Conservation (phyloP, 495 filamentous ascomycete genomes). For the Penicillium macrosclerotiorum region DNA sequence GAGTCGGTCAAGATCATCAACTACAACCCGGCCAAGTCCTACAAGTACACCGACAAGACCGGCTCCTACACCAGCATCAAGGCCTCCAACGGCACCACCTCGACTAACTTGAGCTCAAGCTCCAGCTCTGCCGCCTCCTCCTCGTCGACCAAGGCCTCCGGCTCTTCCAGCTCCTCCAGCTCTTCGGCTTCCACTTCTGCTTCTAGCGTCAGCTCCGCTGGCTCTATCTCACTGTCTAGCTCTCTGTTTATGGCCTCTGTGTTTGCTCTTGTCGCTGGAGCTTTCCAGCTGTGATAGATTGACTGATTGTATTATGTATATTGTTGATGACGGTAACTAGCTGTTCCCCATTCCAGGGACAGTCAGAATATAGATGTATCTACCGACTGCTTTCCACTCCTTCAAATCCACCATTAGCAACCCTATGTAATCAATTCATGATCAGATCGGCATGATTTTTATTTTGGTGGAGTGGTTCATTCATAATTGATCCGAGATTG, state of each 20-base stretch:
- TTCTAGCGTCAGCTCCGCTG: constrained; percentile 5
- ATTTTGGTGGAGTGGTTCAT: neutral
- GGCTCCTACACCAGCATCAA: constrained; percentile 76
- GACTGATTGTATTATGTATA: neutral
- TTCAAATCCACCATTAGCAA: neutral
- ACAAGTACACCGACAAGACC: constrained; percentile 65
- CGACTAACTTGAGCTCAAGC: constrained; percentile 12
- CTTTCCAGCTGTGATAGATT: constrained; percentile 22
- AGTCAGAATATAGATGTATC: constrained; percentile 9
- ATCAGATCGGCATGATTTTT: neutral
- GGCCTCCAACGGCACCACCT: constrained; percentile 20
- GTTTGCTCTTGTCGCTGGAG: constrained; percentile 24
- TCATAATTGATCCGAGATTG: too few relatives aligned
- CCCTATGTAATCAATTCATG: neutral
- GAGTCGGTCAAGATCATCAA: constrained; percentile 51
- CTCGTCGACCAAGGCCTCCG: too few relatives aligned
- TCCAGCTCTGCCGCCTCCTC: constrained; percentile 3
- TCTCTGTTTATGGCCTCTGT: too few relatives aligned
- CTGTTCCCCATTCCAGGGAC: neutral
- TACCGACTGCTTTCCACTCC: constrained; percentile 1
- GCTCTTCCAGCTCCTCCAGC: constrained; percentile 6
- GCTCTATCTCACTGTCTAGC: constrained; percentile 8
- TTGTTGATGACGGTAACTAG: neutral
- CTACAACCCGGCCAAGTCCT: constrained; percentile 48
- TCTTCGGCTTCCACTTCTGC: constrained; percentile 7